Base-by-base conservation (phyloP, 306 rosid genomes). In the Cotoneaster glaucophyllus region DNA sequence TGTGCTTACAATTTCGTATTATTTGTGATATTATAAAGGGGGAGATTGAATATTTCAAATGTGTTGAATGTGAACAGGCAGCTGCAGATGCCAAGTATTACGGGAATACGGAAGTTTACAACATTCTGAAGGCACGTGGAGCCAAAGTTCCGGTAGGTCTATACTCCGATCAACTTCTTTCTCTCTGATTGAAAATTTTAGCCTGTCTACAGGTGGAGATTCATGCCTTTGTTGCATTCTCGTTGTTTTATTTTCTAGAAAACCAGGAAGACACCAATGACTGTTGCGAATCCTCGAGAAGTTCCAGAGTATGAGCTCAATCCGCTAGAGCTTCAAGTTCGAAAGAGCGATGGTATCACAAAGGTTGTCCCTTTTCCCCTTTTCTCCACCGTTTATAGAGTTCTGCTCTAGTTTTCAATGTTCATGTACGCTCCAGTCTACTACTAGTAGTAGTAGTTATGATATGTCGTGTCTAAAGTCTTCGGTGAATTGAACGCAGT, bases 291-390 rank as follows among this genome's bases (percentile, higher is more conserved):
- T 89, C 98, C 99, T 77, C 90, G 97, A 73, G 99, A 96, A 86
- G 96, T 96, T 83, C 99, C 99, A 1, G 99, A 96, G 82, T 96
- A 96, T 70, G 99, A 96, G 88, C 99, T 96, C 76, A 96, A 96
- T 87, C 99, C 99, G 8, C 79, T 85, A 59, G 99, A 96, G 77
- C 99, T 96, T 80, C 99, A 96, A 78, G 87, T 96, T 84, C 96
- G 99, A 77, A 93, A 85, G 96, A 78, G 93, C 52, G 97, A 93
- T 64, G 97, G 96, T 45, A 89, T 92, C 74, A 77, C 98, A 74
- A 93, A 87, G 94, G 99, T 81, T 69, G 50, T 24, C 54, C 67
- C 29, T 64, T 67, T 71, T 41, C 69, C 64, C 56, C 21, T 71
- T 62, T 64, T 29, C 69, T 26, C 48, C 44, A 21, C 61, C 14